Evolutionary conservation across 192 early-diverging fungal genomes (phyloP), one percentile per base, ranked within the genome.

Genomic region (Backusella morwellensis): DNA sequence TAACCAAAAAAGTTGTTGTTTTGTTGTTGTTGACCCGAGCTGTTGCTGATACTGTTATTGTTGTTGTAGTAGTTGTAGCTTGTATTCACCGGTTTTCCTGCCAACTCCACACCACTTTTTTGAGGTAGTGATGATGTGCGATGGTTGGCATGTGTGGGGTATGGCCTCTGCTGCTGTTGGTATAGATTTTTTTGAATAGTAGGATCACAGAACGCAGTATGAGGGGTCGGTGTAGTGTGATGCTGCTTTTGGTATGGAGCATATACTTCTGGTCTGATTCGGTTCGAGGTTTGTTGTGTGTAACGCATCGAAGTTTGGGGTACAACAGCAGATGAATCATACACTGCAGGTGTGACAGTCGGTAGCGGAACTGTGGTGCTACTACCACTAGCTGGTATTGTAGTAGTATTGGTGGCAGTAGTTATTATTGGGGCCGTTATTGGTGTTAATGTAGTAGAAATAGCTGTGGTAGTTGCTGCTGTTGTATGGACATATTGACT

Each of bases 241-340:
- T 26, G 42, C 42, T 72, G 70, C 3, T 44, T 72, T 50, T 72
- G 70, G 42, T 72, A 72, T 34, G 70, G 70, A 26, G 70, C 70
- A 50, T 50, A 72, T n/a, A 68, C 29, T n/a, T 68, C 67, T 34
- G 40, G 70, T 72, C 70, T 50, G 14, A 66, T 66, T 72, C 70
- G 35, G 42, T 72, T 72, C 11, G 70, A 7, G 35, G 14, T 40
- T 19, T 50, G 47, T 34, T 34, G 35, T 34, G 29, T 68, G 35
- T 68, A 68, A 36, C 35, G 67, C 35, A 36, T 35, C 17, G 35
- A 26, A 68, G 35, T 36, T 21, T 68, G 29, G 19, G 67, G 67
- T 68, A 36, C 35, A n/a, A 34, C 67, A 35, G 67, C 67, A 68
- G 29, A 35, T 63, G 23, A 35, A 70, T 70, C 69, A 42, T 70